Conservation (phyloP, 2,329 filamentous ascomycete species). For the Arachnopeziza araneosa region DNA sequence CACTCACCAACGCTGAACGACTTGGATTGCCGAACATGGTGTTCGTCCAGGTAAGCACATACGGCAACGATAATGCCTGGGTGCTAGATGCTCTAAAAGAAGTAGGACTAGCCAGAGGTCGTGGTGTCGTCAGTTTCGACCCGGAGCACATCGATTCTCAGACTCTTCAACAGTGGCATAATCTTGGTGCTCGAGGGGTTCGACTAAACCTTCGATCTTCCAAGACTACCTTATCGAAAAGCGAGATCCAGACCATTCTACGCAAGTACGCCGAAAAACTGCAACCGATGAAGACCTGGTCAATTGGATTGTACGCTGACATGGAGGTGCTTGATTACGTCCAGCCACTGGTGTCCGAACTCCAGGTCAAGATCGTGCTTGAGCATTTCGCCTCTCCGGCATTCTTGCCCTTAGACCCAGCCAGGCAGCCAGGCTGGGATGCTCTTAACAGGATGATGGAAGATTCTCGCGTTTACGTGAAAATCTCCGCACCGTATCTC, state of each 20-base stretch:
- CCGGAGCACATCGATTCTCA: conserved; percentile 34
- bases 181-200: conserved; percentile 52
- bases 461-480: conserved; percentile 27
- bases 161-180: conserved; percentile 48
- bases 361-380: conserved; percentile 7
- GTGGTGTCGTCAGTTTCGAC: conserved; percentile 53
- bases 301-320: conserved; percentile 10
- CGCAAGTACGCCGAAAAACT: conserved; percentile 45
- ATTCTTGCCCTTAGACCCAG: conserved; percentile 2
- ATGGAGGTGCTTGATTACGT: conserved; percentile 10
- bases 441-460: conserved; percentile 9
- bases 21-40: conserved; percentile 51
- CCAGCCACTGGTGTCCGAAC: conserved; percentile 7
- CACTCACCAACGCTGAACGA: conserved; percentile 43
- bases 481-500: conserved; percentile 49
- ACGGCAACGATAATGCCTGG: conserved; percentile 55
- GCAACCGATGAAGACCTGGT: conserved; percentile 27
- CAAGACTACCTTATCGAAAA: conserved; percentile 24
- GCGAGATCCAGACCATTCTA: conserved; percentile 20
- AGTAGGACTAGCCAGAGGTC: conserved; percentile 43
- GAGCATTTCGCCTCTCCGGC: conserved; percentile 9
- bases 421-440: conserved; percentile 6
- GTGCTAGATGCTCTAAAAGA: conserved; percentile 47
- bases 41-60: conserved; percentile 54
- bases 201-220: conserved; percentile 54